Conservation (phyloP, 257 asterid genomes). For the Fraxinus cuspidata region DNA sequence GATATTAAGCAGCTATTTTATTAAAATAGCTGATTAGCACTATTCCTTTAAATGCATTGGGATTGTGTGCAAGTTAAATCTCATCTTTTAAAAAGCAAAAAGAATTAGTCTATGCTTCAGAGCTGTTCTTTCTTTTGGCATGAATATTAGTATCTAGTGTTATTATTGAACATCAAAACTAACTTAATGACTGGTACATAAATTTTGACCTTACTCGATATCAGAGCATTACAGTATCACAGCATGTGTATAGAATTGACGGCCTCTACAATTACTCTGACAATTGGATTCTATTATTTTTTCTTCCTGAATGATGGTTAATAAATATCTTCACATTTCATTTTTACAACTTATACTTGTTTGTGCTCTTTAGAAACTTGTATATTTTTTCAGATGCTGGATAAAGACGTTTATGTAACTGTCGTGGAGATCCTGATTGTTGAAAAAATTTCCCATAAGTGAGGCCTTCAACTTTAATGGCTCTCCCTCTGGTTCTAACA, state of each 20-base stretch:
- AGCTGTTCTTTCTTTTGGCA: not conserved
- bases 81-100: too few species aligned
- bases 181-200: too few species aligned
- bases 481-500: conserved; percentile 35
- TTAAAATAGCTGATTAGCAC: too few species aligned
- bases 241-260: not conserved
- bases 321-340: not conserved
- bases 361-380: not conserved
- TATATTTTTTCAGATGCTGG: conserved; percentile 25
- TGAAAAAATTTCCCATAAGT: conserved; percentile 32
- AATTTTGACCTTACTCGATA: too few species aligned
- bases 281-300: not conserved
- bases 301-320: not conserved
- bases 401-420: conserved; percentile 40
- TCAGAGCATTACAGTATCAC: not conserved
- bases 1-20: not conserved
- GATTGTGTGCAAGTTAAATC: too few species aligned
- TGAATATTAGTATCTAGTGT: not conserved
- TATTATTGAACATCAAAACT: too few species aligned
- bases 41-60: too few species aligned
- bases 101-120: not conserved
- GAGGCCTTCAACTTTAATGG: conserved; percentile 33
- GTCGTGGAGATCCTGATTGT: conserved; percentile 34
- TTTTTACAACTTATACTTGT: conserved; percentile 9
- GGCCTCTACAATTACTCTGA: not conserved